These are phyloP conservation scores for Patellaria atrata DNA, from an alignment of 495 filamentous ascomycete species.

Conservation along the genomic window DNA sequence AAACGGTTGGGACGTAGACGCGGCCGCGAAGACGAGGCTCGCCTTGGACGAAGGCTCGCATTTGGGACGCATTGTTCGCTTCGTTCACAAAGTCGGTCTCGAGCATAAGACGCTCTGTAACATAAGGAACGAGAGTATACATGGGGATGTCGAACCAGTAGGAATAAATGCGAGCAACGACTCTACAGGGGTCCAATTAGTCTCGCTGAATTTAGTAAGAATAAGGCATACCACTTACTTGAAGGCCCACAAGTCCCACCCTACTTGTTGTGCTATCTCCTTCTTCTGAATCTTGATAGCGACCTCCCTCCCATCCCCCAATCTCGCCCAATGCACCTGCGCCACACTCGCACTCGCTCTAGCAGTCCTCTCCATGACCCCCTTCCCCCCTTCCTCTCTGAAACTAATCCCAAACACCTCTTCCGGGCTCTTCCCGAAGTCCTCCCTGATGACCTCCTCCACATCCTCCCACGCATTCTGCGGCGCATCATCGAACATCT, in stretches of 20 bases:
- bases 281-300: slow-evolving; percentile 95
- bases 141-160: slow-evolving; percentile 77
- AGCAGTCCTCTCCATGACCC: slow-evolving; percentile 76
- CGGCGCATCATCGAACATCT: slow-evolving; percentile 96
- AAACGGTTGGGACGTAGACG: slow-evolving; percentile 79
- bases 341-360: slow-evolving; percentile 84
- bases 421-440: slow-evolving; percentile 66
- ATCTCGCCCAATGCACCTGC: slow-evolving; percentile 86
- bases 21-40: slow-evolving; percentile 63
- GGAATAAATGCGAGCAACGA: slow-evolving; percentile 62
- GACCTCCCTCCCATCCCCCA: slow-evolving; percentile 74
- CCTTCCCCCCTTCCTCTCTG: slow-evolving; percentile 45
- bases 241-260: slow-evolving; percentile 91
- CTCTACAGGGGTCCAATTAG: slow-evolving; percentile 38
- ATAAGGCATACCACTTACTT: slow-evolving; percentile 44
- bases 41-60: slow-evolving; percentile 59
- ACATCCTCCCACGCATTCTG: slow-evolving; percentile 88
- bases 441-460: slow-evolving; percentile 71
- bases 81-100: slow-evolving; percentile 93
- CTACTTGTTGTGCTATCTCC: slow-evolving; percentile 78
- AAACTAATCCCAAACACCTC: slow-evolving; percentile 86
- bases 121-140: slow-evolving; percentile 77
- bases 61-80: slow-evolving; percentile 71
- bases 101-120: slow-evolving; percentile 69
- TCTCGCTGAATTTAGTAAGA: too few species aligned